Evolutionary conservation across 2,329 filamentous ascomycete species (phyloP).

Genomic region (Chaetomium strumarium): DNA sequence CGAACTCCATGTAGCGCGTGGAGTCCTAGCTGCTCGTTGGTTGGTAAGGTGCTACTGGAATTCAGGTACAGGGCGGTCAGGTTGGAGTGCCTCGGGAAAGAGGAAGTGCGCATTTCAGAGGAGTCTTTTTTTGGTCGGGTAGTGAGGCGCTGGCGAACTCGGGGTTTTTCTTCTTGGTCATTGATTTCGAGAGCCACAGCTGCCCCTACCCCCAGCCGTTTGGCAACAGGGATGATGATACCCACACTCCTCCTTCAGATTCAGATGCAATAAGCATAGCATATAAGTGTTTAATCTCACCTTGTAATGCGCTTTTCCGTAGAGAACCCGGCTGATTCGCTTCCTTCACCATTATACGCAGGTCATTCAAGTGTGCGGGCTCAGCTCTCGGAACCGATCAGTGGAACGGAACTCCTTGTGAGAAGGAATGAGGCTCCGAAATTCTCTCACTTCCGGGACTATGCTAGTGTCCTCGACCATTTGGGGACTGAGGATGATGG

Average conservation of each 20-base stretch:
- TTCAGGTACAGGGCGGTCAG: not conserved
- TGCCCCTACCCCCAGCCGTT: not conserved
- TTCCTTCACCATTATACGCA: not conserved
- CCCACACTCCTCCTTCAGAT: slow-evolving; percentile 10
- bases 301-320: slow-evolving; percentile 5
- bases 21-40: not conserved
- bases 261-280: slow-evolving; percentile 2
- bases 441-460: too few species aligned
- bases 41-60: not conserved
- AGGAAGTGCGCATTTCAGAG: slow-evolving; percentile 5
- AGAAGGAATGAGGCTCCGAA: too few species aligned
- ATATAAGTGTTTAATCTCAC: slow-evolving; percentile 17
- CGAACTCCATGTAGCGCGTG: slow-evolving; percentile 24
- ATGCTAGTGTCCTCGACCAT: too few species aligned
- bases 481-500: too few species aligned
- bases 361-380: not conserved
- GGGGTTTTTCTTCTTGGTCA: not conserved
- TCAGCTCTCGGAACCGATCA: too few species aligned
- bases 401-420: too few species aligned
- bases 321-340: too few species aligned
- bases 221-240: slow-evolving; percentile 10
- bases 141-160: not conserved
- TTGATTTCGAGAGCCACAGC: not conserved
- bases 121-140: slow-evolving; percentile 7
- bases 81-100: not conserved